Conservation (phyloP, 306 rosid genomes). For the Corylus avellana region DNA sequence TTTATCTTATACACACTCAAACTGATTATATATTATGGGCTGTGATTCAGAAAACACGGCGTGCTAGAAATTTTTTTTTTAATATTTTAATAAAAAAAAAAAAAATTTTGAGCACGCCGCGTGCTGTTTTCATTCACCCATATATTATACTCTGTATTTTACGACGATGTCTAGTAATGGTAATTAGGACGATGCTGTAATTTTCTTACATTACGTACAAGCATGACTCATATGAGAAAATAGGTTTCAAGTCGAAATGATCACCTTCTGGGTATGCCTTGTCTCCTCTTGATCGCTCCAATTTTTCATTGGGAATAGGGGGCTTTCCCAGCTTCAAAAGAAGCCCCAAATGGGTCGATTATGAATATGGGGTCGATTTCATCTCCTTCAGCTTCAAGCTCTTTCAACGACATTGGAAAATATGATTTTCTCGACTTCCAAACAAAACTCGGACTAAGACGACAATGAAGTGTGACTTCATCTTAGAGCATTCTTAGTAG, state of each 20-base stretch:
- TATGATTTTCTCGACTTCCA: conserved; percentile 37
- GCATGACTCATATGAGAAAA: conserved; percentile 27
- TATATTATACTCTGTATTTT: no score
- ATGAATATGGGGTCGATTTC: conserved; percentile 33
- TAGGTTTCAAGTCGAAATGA: not conserved
- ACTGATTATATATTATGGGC: no score
- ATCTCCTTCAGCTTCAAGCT: conserved; percentile 39
- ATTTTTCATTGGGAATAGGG: not conserved
- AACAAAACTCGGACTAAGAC: conserved; percentile 6
- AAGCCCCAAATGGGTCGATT: not conserved
- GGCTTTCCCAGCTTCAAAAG: conserved; percentile 9
- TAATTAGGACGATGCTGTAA: conserved; percentile 15
- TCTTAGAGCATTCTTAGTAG: no score
- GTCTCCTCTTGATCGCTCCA: conserved; percentile 19
- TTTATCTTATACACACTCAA: no score
- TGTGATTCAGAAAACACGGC: no score
- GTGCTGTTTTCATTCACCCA: no score
- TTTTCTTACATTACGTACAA: conserved; percentile 31
- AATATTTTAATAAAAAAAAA: no score
- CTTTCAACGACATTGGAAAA: conserved; percentile 43
- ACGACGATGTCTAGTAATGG: not conserved
- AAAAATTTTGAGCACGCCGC: no score
- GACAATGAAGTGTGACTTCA: no score
- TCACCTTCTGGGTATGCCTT: conserved; percentile 26
- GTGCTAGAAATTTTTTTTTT: no score